Evolutionary conservation across 148 eudicot species (phyloP).

Genomic region (Rhododendron kiyosumense): DNA sequence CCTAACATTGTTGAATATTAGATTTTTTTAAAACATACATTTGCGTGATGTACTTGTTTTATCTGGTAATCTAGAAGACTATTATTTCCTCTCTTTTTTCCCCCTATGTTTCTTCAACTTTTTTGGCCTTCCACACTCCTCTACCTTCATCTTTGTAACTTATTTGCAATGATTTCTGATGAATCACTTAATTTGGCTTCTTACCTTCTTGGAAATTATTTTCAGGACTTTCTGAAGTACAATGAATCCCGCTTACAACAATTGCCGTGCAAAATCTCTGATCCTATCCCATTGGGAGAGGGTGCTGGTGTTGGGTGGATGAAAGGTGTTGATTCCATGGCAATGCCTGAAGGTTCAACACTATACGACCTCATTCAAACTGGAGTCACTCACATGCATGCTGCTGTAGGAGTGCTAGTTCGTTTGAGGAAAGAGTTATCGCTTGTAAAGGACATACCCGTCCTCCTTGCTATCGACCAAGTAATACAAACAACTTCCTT

Average conservation of each 20-base stretch:
- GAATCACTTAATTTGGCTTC: not conserved
- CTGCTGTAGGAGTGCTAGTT: slow-evolving; percentile 87
- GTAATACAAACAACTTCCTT: slow-evolving; percentile 31
- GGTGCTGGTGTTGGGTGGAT: slow-evolving; percentile 83
- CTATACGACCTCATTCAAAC: slow-evolving; percentile 68
- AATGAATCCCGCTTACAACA: slow-evolving; percentile 54
- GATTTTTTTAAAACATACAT: not conserved
- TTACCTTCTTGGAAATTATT: slow-evolving; percentile 6
- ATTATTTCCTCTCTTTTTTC: not conserved
- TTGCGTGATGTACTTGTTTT: not conserved
- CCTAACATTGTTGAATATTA: not conserved
- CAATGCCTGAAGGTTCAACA: slow-evolving; percentile 70
- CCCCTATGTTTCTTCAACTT: not conserved
- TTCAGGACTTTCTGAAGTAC: slow-evolving; percentile 72
- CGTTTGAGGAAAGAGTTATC: slow-evolving; percentile 87
- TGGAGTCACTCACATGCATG: slow-evolving; percentile 66
- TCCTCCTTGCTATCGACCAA: slow-evolving; percentile 86
- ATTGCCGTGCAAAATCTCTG: slow-evolving; percentile 59
- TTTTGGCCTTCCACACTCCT: not conserved
- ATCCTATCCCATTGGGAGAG: slow-evolving; percentile 90
- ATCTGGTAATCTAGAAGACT: not conserved
- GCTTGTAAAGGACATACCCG: slow-evolving; percentile 69
- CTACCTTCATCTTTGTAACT: not conserved
- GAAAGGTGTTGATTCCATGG: slow-evolving; percentile 70
- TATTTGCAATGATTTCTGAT: not conserved